Evolutionary conservation across 371 early-diverging fungal genomes (phyloP).

Genomic region (Nematocida sp.): DNA sequence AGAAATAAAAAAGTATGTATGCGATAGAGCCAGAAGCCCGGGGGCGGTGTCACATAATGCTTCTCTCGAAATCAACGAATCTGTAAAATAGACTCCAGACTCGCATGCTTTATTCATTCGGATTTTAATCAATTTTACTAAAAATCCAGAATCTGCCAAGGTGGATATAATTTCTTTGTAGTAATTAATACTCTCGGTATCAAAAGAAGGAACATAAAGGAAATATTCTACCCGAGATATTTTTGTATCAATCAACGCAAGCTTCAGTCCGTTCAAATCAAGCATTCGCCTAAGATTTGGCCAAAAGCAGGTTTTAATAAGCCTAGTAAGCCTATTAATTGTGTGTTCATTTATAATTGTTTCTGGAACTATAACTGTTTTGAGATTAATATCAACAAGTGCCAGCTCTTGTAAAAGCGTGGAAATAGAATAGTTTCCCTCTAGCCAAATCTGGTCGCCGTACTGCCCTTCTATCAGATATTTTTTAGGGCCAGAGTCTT

Average conservation of each 20-base stretch:
- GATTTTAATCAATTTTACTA: constrained; percentile 34
- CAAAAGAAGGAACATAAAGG: constrained; percentile 46
- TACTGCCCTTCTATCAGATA: constrained; percentile 35
- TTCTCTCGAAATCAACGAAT: constrained; percentile 20
- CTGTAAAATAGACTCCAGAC: constrained; percentile 39
- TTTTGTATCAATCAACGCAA: constrained; percentile 56
- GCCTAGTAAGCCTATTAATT: constrained; percentile 47
- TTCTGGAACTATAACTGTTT: constrained; percentile 52
- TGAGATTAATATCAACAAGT: constrained; percentile 46
- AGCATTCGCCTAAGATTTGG: constrained; percentile 48
- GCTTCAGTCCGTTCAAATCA: constrained; percentile 43
- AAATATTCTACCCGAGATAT: constrained; percentile 53
- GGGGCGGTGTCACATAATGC: constrained; percentile 42
- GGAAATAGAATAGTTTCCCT: constrained; percentile 56
- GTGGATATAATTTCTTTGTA: constrained; percentile 30
- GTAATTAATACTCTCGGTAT: constrained; percentile 12
- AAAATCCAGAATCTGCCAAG: constrained; percentile 33
- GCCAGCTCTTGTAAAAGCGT: constrained; percentile 56
- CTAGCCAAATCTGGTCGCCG: constrained; percentile 39
- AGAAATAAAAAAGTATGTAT: background rate
- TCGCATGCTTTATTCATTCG: background rate
- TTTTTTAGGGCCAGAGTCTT: constrained; percentile 47
- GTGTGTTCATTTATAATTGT: constrained; percentile 53
- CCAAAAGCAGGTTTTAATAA: constrained; percentile 58
- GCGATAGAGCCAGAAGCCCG: constrained; percentile 48